Evolutionary conservation across 441 rosid species (phyloP).

Genomic region (Macaranga tanarius): DNA sequence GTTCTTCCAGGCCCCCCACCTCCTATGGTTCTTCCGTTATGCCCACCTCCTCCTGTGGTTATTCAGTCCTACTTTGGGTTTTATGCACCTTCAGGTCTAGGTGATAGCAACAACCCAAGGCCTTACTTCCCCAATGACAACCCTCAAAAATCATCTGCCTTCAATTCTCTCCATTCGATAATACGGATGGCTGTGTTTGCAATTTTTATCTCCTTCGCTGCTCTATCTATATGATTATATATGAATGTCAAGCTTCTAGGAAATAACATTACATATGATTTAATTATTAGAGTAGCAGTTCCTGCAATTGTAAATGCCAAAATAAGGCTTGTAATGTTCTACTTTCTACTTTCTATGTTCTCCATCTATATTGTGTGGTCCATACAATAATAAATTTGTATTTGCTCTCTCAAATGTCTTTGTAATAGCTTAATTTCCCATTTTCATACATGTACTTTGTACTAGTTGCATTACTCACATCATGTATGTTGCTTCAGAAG

Average conservation of each 20-base stretch:
- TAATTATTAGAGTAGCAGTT: not conserved
- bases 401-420: no score
- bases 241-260: not conserved
- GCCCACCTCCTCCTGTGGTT: not conserved
- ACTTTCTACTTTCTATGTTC: not conserved
- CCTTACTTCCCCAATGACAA: slow-evolving; percentile 25
- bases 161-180: slow-evolving; percentile 2
- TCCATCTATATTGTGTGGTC: no score
- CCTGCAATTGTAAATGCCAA: not conserved
- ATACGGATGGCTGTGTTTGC: not conserved
- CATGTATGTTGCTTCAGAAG: no score
- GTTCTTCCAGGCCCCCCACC: not conserved
- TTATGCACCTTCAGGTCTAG: slow-evolving; percentile 31
- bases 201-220: not conserved
- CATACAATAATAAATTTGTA: not conserved
- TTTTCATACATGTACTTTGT: no score
- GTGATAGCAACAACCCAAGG: slow-evolving; percentile 8
- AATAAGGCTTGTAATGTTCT: not conserved
- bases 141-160: slow-evolving; percentile 14
- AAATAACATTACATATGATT: not conserved
- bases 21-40: not conserved
- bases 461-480: not conserved
- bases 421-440: no score
- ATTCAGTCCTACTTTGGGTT: not conserved
- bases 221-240: not conserved